Evolutionary conservation across 202 grass and related monocot genomes (phyloP), one percentile per base, ranked within the genome.

Genomic region (Saccharum hybrid): DNA sequence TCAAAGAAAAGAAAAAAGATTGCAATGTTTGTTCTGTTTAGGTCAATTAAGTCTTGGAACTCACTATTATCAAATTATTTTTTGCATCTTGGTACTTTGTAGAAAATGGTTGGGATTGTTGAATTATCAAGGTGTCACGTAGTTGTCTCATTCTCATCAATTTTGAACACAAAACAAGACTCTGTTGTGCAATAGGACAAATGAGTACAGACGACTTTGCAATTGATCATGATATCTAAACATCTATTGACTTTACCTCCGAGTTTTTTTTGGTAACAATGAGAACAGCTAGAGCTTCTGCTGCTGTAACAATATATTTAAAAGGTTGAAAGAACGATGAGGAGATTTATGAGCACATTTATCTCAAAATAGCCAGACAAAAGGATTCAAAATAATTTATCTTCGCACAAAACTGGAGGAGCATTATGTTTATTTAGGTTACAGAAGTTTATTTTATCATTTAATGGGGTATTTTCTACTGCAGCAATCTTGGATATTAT

Each of bases 401-500:
- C 48, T 30, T 77, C 67, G 54, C 66, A 86, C 56, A 65, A 86
- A 82, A 68, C 43, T 42, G 23, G 23, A 21, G 19, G 52, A 70
- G 7, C 41, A 56, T 86, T 70, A 54, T 88, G 18, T 76, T 85
- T 62, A 2, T 83, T 57, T 37, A 54, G 48, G 34, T 8, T 63
- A 67, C 42, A 54, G 14, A 73, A 61, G 28, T 52, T 14, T 73
- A 6, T 78, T 82, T 78, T 54, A 15, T 42, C 4, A 51, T 84
- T 40, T 83, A 76, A 57, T 73, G 56, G 60, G 2, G 3, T 73
- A 39, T 81, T 61, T 84, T 80, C 65, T 77, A 9, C 70, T 92
- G 83, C 90, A 98, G 95, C 95, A 71, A 87, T 93, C 72, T 10
- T 42, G 41, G 41, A 42, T 66, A 81, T 88, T 75, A 83, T 95